phyloP scores from a whole-genome alignment of 768 basidiomycete genomes.

The Leucosporidium scottii region DNA sequence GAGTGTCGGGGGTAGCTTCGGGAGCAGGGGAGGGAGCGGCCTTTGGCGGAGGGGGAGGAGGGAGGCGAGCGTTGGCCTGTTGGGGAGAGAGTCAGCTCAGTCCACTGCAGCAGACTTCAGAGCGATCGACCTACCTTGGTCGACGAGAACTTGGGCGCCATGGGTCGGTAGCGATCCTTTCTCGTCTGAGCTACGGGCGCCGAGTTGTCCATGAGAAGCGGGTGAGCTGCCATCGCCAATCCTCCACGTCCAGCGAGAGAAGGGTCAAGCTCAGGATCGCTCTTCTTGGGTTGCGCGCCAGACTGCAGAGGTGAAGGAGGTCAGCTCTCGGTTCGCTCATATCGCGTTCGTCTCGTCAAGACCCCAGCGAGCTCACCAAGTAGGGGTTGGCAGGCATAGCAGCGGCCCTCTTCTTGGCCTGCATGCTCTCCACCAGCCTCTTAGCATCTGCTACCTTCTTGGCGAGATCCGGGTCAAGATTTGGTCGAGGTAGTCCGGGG shows the following conservation, averaged over 20 bases:
- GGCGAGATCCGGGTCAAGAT: conserved; percentile 56
- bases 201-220: conserved; percentile 62
- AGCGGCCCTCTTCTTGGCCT: conserved; percentile 53
- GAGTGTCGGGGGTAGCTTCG: conserved; percentile 21
- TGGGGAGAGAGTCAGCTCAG: neutral
- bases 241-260: conserved; percentile 71
- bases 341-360: neutral
- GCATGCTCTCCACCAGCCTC: conserved; percentile 72
- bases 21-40: conserved; percentile 37
- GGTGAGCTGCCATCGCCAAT: conserved; percentile 84
- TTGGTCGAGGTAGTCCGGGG: conserved; percentile 19
- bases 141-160: conserved; percentile 98
- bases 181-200: conserved; percentile 57
- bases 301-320: conserved; percentile 41
- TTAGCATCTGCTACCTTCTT: conserved; percentile 77
- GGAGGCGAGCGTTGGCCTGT: conserved; percentile 66
- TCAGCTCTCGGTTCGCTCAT: neutral
- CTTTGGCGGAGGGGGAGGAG: conserved; percentile 47
- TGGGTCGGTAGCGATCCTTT: conserved; percentile 90
- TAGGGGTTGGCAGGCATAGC: conserved; percentile 69
- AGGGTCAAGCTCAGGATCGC: conserved; percentile 46
- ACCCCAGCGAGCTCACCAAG: conserved; percentile 53
- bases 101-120: neutral
- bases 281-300: conserved; percentile 20
- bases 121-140: conserved; percentile 57